Evolutionary conservation across 352 stramenopile genomes (phyloP), one percentile per base, ranked within the genome.

Genomic region (Globisporangium uncinulatum): DNA sequence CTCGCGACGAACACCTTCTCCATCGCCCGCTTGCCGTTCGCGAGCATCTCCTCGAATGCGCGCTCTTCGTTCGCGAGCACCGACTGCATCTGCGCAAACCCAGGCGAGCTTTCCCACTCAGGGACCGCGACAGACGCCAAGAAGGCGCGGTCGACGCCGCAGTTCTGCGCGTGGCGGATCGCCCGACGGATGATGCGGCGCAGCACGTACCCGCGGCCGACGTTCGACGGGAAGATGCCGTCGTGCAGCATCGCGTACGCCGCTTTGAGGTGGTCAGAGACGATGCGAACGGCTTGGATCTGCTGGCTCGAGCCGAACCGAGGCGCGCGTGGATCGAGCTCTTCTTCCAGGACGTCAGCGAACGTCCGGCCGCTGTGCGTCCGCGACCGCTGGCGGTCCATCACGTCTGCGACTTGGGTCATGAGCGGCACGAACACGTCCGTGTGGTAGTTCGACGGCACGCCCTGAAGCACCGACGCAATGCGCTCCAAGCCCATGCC

Each of bases 401-500:
- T 57, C 14, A 87, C 75, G 6, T 39, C 19, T 0, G 73, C 76
- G 19, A 74, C 70, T 6, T 74, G 49, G 34, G 67, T 41, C 49
- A 96, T 79, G n/a, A 98, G 70, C 21, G 95, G 93, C 42, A 93
- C 84, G 66, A 99, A 99, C 29, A 93, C 73, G 69, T 99, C 96
- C 11, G 95, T 99, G 71, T 99, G 94, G 73, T 99, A 99, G 69
- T 98, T 98, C 52, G 85, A 97, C 57, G 92, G 84, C 17, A 97
- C 87, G 21, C 77, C 77, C 68, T 99, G 95, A 36, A 99, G 74
- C 66, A 99, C 97, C 24, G 86, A 97, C 21, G 94, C 88, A 14
- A 99, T 74, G 34, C 95, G 90, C 69, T 98, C 95, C 43, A 98
- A 96, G 44, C 95, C 96, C 96, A 99, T 98, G 47, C 96, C 96